These are phyloP conservation scores for Yarrowia sp. DNA, from an alignment of 805 yeast genomes.

Conservation along the genomic window DNA sequence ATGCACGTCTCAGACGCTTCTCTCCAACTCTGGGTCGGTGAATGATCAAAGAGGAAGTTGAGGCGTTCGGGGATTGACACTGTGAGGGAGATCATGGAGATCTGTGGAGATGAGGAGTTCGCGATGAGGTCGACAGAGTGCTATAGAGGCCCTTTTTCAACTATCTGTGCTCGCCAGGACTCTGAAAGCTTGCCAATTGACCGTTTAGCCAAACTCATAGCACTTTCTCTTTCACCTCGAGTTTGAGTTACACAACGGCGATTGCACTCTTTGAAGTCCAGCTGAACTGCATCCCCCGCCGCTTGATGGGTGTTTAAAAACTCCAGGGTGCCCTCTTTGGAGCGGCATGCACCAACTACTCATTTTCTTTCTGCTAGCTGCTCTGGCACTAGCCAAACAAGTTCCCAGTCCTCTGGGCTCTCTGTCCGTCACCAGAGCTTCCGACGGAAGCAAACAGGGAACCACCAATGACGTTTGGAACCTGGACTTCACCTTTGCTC, in stretches of 20 bases:
- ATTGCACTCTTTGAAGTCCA: constrained; percentile 4
- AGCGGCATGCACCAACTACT: constrained; percentile 12
- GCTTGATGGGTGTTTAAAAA: neutral
- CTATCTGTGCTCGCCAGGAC: neutral
- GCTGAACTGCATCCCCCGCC: neutral
- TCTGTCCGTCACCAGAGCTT: neutral
- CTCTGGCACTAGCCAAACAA: constrained; percentile 23
- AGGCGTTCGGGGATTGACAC: constrained; percentile 13
- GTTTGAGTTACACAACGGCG: constrained; percentile 14
- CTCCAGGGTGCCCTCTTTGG: neutral
- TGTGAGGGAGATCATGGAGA: neutral
- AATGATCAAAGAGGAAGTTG: constrained; percentile 21
- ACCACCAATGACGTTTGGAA: constrained; percentile 8
- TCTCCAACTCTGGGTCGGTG: constrained; percentile 12
- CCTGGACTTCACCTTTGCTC: constrained; percentile 13
- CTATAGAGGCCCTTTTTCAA: neutral
- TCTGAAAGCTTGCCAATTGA: neutral
- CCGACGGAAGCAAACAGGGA: neutral
- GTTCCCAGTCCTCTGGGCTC: constrained; percentile 12
- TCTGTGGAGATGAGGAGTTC: neutral
- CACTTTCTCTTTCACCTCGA: neutral
- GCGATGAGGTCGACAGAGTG: neutral
- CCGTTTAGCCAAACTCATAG: neutral
- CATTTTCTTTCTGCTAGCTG: constrained; percentile 20
- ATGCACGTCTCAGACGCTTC: constrained; percentile 18